These are phyloP conservation scores for Epipyxis sp. DNA, from an alignment of 108 stramenopile genomes.

Conservation along the genomic window DNA sequence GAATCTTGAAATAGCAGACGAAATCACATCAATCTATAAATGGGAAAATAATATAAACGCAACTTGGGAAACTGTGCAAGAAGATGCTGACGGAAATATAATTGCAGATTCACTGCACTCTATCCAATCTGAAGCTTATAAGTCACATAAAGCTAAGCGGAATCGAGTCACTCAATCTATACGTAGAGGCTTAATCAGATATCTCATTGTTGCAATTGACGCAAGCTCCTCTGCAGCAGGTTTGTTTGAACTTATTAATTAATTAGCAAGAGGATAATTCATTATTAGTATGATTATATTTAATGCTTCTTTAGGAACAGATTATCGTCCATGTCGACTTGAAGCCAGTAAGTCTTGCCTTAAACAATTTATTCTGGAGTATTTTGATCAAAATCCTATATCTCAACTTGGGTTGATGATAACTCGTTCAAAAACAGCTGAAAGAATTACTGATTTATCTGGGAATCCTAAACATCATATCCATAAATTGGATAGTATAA, in stretches of 20 bases:
- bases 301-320: not conserved
- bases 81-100: constrained; percentile 14
- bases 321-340: constrained; percentile 26
- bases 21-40: not conserved
- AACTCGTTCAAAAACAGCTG: constrained; percentile 50
- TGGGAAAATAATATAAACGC: constrained; percentile 16
- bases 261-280: too few species aligned
- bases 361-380: constrained; percentile 47
- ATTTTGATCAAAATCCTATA: constrained; percentile 60
- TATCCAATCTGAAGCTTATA: not conserved
- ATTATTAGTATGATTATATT: too few species aligned
- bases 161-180: constrained; percentile 20
- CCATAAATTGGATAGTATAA: constrained; percentile 30
- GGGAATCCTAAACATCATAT: constrained; percentile 53
- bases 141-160: not conserved
- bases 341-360: not conserved
- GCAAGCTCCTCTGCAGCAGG: not conserved
- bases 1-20: not conserved
- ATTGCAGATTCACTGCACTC: not conserved
- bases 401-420: constrained; percentile 51
- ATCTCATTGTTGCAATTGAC: constrained; percentile 11
- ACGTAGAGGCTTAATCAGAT: constrained; percentile 18
- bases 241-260: too few species aligned
- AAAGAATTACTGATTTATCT: constrained; percentile 49
- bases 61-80: constrained; percentile 23